Base-by-base conservation (phyloP, 129 eudicot species). In the Arctium minus region DNA sequence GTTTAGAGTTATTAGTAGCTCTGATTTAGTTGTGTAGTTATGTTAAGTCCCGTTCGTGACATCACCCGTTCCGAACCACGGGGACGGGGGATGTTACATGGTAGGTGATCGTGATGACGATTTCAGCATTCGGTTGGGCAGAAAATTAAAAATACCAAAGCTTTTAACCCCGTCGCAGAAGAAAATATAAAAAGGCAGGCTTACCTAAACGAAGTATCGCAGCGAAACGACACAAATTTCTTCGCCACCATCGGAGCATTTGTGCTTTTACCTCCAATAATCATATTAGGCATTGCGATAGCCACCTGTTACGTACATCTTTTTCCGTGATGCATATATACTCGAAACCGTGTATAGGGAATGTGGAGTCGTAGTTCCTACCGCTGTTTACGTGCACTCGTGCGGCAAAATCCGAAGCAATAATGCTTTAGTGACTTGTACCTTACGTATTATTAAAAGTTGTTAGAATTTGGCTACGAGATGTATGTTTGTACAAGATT, bases 211-310 rank as follows among this genome's bases (percentile, higher is more conserved):
- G 95, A 96, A 83, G 99, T 96, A 46, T 96, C 99, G 13, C 86
- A 40, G 85, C 88, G 99, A 85, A 96, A 96, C 76, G 99, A 96
- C 81, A 48, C 94, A 0, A 89, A 83, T 80, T 90, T 92, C 85
- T 96, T 96, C 37, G 94, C 97, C 78, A 91, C 93, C 22, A 87
- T 96, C 50, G 99, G 99, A 44, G 98, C 99, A 30, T 93, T 96
- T 87, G 97, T 96, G 31, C 79, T 96, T 40, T 80, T 96, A 71
- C 99, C 99, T 12, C 99, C 99, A 32, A 46, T 93, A 62, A 72
- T 93, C 60, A 93, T 91, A 85, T 82, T 96, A 84, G 99, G 91
- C 22, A 82, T 93, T 53, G 97, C 95, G 13, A 96, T 96, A 32
- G 89, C 90, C 65, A 96, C 94, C 0, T 98, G 97, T 77, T 91